A percentile compares a stretch with the other conserved stretches of the same genome.
Evolutionary conservation across 345 rosid species (phyloP).

Genomic region (Zanthoxylum bungeanum): DNA sequence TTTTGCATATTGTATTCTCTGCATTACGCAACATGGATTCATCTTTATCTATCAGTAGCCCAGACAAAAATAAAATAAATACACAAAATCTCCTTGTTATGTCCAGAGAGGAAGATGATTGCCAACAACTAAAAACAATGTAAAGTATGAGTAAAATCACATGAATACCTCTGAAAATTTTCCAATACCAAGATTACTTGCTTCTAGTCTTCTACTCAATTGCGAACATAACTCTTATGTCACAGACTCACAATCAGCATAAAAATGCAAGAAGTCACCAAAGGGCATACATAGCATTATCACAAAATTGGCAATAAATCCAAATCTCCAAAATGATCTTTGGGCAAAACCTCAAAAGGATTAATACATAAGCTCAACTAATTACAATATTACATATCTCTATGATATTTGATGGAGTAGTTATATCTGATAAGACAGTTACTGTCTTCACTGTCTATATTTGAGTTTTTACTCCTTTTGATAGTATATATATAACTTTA

Average conservation of each 20-base stretch:
- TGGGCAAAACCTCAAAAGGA: no score
- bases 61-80: neutral
- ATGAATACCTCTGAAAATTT: neutral
- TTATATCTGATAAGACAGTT: neutral
- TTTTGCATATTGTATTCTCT: slow-evolving; percentile 96
- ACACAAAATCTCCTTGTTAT: neutral
- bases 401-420: neutral
- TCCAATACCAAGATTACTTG: neutral
- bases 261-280: neutral
- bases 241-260: neutral
- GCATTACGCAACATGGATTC: slow-evolving; percentile 15
- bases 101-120: neutral
- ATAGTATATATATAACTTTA: neutral
- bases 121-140: neutral
- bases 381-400: no score
- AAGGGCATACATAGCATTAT: neutral
- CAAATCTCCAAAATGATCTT: no score
- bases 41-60: no score
- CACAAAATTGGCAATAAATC: neutral
- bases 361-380: no score
- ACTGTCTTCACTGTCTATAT: no score
- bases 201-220: neutral
- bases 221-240: neutral
- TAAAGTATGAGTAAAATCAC: neutral
- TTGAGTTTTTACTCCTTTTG: neutral